Evolutionary conservation across 2,329 filamentous ascomycete genomes (phyloP).

Genomic region (Penicillium sp.): DNA sequence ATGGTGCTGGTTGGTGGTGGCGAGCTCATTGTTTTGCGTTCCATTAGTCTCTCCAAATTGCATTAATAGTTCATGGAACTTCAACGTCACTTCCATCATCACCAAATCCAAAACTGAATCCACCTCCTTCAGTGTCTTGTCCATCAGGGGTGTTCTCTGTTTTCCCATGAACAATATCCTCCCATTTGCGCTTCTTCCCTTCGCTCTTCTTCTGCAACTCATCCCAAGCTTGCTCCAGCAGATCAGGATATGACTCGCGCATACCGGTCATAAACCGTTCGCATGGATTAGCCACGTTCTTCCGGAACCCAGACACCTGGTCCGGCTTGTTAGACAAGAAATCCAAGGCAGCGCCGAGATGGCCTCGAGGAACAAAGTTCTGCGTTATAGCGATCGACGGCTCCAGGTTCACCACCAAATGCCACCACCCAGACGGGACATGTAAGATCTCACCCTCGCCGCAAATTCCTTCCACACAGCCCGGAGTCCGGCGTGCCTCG

Average conservation of each 20-base stretch:
- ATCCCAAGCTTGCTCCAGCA: slow-evolving; percentile 64
- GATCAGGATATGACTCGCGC: slow-evolving; percentile 58
- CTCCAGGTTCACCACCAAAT: slow-evolving; percentile 87
- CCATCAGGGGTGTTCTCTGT: slow-evolving; percentile 35
- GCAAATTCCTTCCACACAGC: slow-evolving; percentile 84
- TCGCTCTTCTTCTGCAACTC: slow-evolving; percentile 62
- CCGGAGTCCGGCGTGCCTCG: slow-evolving; percentile 71
- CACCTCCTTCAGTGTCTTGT: slow-evolving; percentile 40
- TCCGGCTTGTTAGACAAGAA: slow-evolving; percentile 80
- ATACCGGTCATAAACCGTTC: slow-evolving; percentile 71
- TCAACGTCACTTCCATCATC: slow-evolving; percentile 56
- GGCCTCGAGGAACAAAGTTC: slow-evolving; percentile 81
- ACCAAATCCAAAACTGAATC: slow-evolving; percentile 65
- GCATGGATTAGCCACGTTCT: slow-evolving; percentile 69
- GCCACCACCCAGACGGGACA: slow-evolving; percentile 95
- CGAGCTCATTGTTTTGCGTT: not conserved
- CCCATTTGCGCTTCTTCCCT: slow-evolving; percentile 81
- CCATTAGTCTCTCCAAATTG: not conserved
- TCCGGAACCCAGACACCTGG: slow-evolving; percentile 82
- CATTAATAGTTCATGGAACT: slow-evolving; percentile 39
- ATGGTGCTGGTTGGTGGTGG: not conserved
- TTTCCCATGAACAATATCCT: slow-evolving; percentile 64
- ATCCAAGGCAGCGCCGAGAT: slow-evolving; percentile 70
- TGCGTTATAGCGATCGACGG: slow-evolving; percentile 86
- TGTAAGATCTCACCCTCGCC: slow-evolving; percentile 80